Conservation (phyloP, 2,329 filamentous ascomycete species). For the Aspergillus fijiensis region DNA sequence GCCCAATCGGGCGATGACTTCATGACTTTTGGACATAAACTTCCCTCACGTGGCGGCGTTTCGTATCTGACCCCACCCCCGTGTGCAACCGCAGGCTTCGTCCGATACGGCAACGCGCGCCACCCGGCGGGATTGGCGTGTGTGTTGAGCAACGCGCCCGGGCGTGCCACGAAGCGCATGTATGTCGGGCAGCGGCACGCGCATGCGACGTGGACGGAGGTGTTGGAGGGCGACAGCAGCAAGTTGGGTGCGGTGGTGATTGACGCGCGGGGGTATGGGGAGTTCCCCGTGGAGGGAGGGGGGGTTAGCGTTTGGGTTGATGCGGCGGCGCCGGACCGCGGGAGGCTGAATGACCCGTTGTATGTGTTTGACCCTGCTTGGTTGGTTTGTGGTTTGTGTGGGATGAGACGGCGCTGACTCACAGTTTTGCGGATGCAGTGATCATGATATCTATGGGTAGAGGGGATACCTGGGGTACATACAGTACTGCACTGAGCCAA, state of each 20-base stretch:
- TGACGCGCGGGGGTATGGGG: constrained; percentile 58
- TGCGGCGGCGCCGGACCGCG: constrained; percentile 41
- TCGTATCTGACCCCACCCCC: not conserved
- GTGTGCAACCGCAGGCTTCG: constrained; percentile 42
- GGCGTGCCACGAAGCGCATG: constrained; percentile 56
- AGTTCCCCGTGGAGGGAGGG: constrained; percentile 54
- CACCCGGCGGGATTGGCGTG: constrained; percentile 55
- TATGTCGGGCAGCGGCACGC: constrained; percentile 58
- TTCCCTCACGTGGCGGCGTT: not conserved
- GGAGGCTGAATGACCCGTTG: not conserved
- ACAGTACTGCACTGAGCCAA: too few relatives aligned
- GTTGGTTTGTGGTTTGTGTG: not conserved
- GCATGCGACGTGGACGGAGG: constrained; percentile 63
- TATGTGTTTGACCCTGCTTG: constrained; percentile 8
- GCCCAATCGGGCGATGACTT: not conserved
- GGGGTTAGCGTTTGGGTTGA: constrained; percentile 64
- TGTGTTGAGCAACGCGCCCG: constrained; percentile 54
- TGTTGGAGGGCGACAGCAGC: constrained; percentile 53
- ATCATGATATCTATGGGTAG: not conserved
- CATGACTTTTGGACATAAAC: not conserved
- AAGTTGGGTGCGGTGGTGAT: constrained; percentile 52
- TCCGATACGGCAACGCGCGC: constrained; percentile 52
- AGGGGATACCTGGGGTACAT: too few relatives aligned
- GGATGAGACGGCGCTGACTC: not conserved
- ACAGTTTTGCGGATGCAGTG: not conserved